These are phyloP conservation scores for Podospora pseudoanserina DNA, from an alignment of 495 filamentous ascomycete species.

Conservation along the genomic window DNA sequence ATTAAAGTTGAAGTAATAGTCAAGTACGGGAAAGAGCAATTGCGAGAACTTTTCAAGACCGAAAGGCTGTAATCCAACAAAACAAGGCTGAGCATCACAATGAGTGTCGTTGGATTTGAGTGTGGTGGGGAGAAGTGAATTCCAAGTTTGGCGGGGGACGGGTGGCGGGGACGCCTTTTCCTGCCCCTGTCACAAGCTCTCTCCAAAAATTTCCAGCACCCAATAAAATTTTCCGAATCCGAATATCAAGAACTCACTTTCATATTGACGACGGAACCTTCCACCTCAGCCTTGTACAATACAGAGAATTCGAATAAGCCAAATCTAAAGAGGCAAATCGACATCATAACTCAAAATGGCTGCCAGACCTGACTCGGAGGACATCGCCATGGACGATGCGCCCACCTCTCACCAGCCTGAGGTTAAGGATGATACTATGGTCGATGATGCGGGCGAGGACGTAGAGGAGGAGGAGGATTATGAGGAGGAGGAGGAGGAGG, in stretches of 20 bases:
- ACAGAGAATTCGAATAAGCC: background rate
- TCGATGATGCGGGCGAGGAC: constrained; percentile 20
- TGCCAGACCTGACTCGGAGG: constrained; percentile 19
- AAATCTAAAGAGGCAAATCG: constrained; percentile 23
- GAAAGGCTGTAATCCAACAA: background rate
- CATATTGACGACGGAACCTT: constrained; percentile 8
- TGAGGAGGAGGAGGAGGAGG: constrained; percentile 40
- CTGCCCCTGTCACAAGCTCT: background rate
- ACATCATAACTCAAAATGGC: constrained; percentile 28
- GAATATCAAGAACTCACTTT: constrained; percentile 10
- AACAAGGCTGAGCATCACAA: background rate
- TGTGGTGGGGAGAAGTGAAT: constrained; percentile 2
- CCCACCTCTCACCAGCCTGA: constrained; percentile 39
- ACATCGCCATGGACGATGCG: constrained; percentile 54
- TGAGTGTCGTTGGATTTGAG: background rate
- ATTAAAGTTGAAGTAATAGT: background rate
- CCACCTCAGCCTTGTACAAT: constrained; percentile 1
- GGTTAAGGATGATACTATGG: constrained; percentile 42
- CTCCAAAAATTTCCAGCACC: constrained; percentile 9
- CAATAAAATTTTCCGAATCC: constrained; percentile 23
- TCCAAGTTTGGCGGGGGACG: constrained; percentile 6
- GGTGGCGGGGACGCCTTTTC: background rate
- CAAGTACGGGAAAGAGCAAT: background rate
- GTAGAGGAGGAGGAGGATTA: constrained; percentile 22
- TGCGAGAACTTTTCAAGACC: background rate